Conservation (phyloP, 768 basidiomycete genomes). For the Podaxis sp. region DNA sequence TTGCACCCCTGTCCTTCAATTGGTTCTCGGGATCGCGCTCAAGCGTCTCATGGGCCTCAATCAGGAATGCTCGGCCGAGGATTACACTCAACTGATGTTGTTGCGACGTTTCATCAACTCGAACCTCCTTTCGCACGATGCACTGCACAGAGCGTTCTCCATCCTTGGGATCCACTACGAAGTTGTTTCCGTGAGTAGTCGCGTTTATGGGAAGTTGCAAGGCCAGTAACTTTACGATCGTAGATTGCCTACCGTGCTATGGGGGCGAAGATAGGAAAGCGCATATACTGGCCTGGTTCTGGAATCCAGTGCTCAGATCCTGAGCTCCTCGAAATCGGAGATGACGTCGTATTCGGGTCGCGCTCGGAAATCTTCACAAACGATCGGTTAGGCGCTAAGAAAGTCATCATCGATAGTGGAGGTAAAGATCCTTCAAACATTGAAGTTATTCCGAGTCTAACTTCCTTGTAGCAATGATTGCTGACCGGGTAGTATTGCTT, state of each 20-base stretch:
- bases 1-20: conserved; percentile 34
- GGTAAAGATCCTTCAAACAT: conserved; percentile 20
- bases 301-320: conserved; percentile 46
- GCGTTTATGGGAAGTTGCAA: not conserved
- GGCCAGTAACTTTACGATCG: not conserved
- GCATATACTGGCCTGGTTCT: conserved; percentile 48
- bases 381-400: conserved; percentile 38
- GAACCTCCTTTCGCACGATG: conserved; percentile 32
- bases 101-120: conserved; percentile 38
- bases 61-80: conserved; percentile 21
- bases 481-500: conserved; percentile 46
- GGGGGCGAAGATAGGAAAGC: conserved; percentile 49
- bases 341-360: conserved; percentile 49
- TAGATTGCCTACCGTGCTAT: conserved; percentile 41
- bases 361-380: conserved; percentile 43
- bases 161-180: conserved; percentile 48
- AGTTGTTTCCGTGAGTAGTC: conserved; percentile 35
- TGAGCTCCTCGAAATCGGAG: conserved; percentile 45
- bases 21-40: conserved; percentile 36
- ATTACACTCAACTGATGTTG: conserved; percentile 29
- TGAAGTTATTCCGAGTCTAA: not conserved
- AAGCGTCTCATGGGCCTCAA: conserved; percentile 42
- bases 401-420: conserved; percentile 39
- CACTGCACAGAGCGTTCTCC: conserved; percentile 35
- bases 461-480: conserved; percentile 40